These are phyloP conservation scores for Kingdonia uniflora DNA, from an alignment of 164 flowering plant species.

Conservation along the genomic window DNA sequence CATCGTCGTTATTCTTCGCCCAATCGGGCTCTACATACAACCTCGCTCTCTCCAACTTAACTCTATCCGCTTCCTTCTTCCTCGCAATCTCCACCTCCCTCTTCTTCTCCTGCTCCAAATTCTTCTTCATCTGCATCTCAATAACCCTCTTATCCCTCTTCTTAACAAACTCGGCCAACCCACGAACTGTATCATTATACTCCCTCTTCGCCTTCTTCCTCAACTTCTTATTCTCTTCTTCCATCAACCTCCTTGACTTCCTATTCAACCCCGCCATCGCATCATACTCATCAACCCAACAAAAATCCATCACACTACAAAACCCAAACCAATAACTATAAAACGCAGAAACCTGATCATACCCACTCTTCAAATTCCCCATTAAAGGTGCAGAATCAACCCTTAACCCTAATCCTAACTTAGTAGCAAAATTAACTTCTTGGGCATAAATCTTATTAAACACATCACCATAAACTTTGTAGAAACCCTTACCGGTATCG, in stretches of 20 bases:
- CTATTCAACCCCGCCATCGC: conserved; percentile 47
- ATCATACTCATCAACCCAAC: conserved; percentile 78
- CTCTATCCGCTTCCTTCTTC: conserved; percentile 55
- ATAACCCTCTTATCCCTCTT: conserved; percentile 94
- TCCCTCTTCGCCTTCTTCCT: conserved; percentile 86
- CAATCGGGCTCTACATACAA: conserved; percentile 76
- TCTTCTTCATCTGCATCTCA: conserved; percentile 69
- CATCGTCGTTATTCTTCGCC: conserved; percentile 55
- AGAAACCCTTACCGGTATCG: conserved; percentile 57
- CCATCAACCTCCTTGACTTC: conserved; percentile 69
- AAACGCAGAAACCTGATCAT: conserved; percentile 76
- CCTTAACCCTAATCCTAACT: conserved; percentile 50
- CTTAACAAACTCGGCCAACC: conserved; percentile 83
- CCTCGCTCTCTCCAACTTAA: conserved; percentile 53
- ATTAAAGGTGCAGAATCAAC: conserved; percentile 52
- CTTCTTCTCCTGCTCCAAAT: conserved; percentile 54
- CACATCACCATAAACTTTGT: conserved; percentile 58
- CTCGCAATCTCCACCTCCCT: conserved; percentile 43
- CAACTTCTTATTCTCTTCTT: conserved; percentile 86
- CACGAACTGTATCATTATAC: conserved; percentile 80
- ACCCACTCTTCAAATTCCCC: conserved; percentile 68
- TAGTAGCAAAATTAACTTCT: conserved; percentile 51
- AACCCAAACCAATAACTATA: conserved; percentile 81
- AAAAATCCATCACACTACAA: conserved; percentile 68
- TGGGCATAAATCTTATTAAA: conserved; percentile 44